These are phyloP conservation scores for Eucalyptus melliodora DNA, from an alignment of 345 rosid species.

Conservation along the genomic window DNA sequence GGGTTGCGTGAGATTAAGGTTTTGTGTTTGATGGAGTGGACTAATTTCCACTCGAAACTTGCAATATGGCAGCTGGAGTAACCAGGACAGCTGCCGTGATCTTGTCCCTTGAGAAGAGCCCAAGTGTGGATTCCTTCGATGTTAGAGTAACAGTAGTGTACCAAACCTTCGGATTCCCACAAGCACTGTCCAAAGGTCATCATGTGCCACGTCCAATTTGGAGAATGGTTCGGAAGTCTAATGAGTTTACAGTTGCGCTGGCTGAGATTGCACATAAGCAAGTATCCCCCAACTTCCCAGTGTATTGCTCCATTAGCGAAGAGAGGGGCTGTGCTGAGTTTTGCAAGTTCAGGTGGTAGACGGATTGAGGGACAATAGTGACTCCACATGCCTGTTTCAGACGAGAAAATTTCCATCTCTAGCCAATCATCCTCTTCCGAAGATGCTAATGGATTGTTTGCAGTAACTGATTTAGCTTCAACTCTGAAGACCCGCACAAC, in stretches of 20 bases:
- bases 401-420: constrained; percentile 8
- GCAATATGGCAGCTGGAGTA: background rate
- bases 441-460: background rate
- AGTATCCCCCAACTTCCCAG: constrained; percentile 8
- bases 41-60: constrained; percentile 1
- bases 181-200: constrained; percentile 10
- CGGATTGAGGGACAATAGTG: background rate
- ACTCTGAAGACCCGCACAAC: constrained; percentile 2
- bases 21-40: background rate
- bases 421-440: background rate
- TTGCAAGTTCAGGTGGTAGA: constrained; percentile 6
- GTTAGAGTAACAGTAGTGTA: constrained; percentile 8
- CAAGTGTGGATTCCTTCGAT: constrained; percentile 16
- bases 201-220: background rate
- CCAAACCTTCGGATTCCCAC: constrained; percentile 4
- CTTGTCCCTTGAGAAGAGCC: constrained; percentile 1
- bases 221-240: constrained; percentile 2
- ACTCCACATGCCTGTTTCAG: background rate
- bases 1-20: background rate
- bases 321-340: background rate
- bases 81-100: background rate
- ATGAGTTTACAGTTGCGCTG: background rate
- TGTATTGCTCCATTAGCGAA: background rate
- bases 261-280: background rate
- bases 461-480: background rate